phyloP scores from a whole-genome alignment of 2,329 filamentous ascomycete species.

The Exophiala xenobiotica region DNA sequence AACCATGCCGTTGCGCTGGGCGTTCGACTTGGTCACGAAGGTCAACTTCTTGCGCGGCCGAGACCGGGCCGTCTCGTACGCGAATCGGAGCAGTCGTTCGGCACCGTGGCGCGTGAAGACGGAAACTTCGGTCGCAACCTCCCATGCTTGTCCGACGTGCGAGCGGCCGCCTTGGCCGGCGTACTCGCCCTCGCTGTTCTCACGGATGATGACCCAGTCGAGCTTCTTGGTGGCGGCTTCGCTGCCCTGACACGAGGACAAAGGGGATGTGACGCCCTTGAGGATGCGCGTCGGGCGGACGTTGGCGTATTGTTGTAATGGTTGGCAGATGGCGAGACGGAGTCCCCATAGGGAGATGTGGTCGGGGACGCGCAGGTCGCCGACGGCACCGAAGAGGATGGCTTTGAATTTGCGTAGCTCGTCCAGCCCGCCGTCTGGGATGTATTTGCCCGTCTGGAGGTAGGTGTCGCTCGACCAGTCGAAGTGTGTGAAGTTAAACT shows the following conservation, averaged over 20 bases:
- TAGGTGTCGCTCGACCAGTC: constrained; percentile 69
- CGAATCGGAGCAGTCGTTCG: constrained; percentile 61
- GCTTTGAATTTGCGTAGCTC: constrained; percentile 61
- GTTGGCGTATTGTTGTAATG: constrained; percentile 68
- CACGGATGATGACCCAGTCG: constrained; percentile 66
- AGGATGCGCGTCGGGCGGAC: constrained; percentile 64
- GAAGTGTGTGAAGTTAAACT: constrained; percentile 60
- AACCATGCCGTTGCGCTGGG: constrained; percentile 66
- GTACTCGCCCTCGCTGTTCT: constrained; percentile 68
- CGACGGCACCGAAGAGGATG: constrained; percentile 68
- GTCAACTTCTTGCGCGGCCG: constrained; percentile 60
- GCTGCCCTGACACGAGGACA: constrained; percentile 32
- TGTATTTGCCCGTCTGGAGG: constrained; percentile 65
- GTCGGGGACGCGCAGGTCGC: constrained; percentile 63
- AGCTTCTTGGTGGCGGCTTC: constrained; percentile 57
- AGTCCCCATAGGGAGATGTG: constrained; percentile 67
- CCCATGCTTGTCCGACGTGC: constrained; percentile 59
- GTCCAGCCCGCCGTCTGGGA: constrained; percentile 60
- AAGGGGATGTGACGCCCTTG: constrained; percentile 59
- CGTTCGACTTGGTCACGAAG: constrained; percentile 66
- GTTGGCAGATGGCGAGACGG: constrained; percentile 65
- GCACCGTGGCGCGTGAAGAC: constrained; percentile 63
- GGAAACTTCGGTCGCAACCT: constrained; percentile 61
- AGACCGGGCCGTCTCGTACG: constrained; percentile 60
- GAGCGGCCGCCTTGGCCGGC: constrained; percentile 64